Evolutionary conservation across 2,329 filamentous ascomycete genomes (phyloP).

Genomic region (Scedosporium apiospermum): DNA sequence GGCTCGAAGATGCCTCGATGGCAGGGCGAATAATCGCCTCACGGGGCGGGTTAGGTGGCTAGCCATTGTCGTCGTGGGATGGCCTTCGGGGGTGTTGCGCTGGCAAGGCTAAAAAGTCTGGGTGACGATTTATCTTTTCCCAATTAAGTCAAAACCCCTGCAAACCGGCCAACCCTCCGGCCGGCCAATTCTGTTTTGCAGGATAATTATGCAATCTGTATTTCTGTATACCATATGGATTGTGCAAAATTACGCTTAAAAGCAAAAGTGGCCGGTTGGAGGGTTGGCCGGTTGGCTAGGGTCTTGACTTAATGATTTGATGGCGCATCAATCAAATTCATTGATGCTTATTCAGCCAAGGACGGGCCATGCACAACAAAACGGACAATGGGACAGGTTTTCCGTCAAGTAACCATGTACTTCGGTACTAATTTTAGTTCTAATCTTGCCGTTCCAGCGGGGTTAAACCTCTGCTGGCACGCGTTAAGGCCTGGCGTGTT

Average conservation of each 20-base stretch:
- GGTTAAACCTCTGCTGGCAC: background rate
- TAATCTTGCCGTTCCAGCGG: background rate
- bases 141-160: too few relatives aligned
- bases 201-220: too few relatives aligned
- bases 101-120: background rate
- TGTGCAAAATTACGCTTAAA: background rate
- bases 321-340: background rate
- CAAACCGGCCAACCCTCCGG: too few relatives aligned
- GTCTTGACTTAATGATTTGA: background rate
- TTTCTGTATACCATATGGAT: too few relatives aligned
- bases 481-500: background rate
- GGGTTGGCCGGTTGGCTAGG: background rate
- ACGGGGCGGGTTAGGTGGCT: slow-evolving; percentile 2
- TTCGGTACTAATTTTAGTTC: background rate
- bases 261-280: background rate
- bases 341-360: background rate
- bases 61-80: background rate
- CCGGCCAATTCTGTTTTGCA: too few relatives aligned
- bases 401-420: too few relatives aligned
- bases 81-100: background rate
- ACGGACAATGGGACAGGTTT: background rate
- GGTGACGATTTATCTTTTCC: background rate
- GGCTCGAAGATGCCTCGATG: slow-evolving; percentile 1
- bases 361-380: background rate
- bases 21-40: slow-evolving; percentile 6